Percentiles rank a stretch among this genome's conserved stretches.
These are phyloP conservation scores for Lepidium didymum DNA, from an alignment of 345 rosid species.

Conservation along the genomic window DNA sequence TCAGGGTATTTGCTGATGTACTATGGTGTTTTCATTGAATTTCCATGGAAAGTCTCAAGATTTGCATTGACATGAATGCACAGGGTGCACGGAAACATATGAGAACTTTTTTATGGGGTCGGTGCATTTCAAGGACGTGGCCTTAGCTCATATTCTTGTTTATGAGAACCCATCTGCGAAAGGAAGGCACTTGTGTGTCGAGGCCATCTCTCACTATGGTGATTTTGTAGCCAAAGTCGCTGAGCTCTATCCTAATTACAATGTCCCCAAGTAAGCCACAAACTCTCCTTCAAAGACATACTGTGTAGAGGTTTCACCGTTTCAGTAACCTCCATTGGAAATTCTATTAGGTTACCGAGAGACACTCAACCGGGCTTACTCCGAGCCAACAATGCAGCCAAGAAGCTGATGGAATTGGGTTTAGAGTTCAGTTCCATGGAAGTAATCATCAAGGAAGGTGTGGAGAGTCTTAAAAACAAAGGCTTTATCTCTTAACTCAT, in stretches of 20 bases:
- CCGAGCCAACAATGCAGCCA: constrained; percentile 57
- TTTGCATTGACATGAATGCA: not conserved
- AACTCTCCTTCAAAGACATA: not conserved
- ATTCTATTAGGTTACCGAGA: constrained; percentile 41
- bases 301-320: not conserved
- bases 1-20: constrained; percentile 47
- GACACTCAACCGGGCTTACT: constrained; percentile 79
- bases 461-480: constrained; percentile 63
- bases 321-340: not conserved
- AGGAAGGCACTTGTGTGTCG: constrained; percentile 86
- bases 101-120: constrained; percentile 77
- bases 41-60: not conserved
- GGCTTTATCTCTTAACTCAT: constrained; percentile 47
- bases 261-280: constrained; percentile 49
- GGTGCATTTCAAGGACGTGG: constrained; percentile 88
- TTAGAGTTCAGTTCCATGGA: constrained; percentile 73
- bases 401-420: constrained; percentile 74
- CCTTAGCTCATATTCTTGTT: constrained; percentile 76
- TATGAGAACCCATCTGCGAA: constrained; percentile 71
- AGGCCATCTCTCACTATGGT: constrained; percentile 84
- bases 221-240: constrained; percentile 87
- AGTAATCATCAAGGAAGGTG: constrained; percentile 71
- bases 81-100: constrained; percentile 83
- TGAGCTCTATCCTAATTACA: constrained; percentile 82
- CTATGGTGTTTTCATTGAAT: not conserved